These are phyloP conservation scores for Ceratocystis huliohia DNA, from an alignment of 2,329 filamentous ascomycete genomes.

Conservation along the genomic window DNA sequence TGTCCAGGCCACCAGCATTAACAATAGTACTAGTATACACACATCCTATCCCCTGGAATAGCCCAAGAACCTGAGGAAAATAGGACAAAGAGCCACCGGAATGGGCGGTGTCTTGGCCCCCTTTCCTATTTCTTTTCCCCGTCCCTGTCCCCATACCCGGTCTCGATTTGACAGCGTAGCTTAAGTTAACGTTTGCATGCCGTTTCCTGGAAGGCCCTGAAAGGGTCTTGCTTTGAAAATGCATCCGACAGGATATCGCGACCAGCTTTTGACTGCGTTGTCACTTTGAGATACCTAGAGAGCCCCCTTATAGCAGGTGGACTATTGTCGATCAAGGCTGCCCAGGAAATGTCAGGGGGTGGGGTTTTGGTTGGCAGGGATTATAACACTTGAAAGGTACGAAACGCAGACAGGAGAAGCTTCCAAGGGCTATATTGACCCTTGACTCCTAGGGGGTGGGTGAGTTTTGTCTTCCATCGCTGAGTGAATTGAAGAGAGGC, in stretches of 20 bases:
- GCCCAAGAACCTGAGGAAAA: background rate
- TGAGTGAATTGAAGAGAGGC: background rate
- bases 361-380: background rate
- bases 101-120: background rate
- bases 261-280: background rate
- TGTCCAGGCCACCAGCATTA: background rate
- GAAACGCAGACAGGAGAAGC: background rate
- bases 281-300: background rate
- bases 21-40: no score
- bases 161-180: background rate
- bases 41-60: background rate
- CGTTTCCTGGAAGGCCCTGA: background rate
- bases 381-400: background rate
- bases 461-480: background rate
- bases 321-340: slow-evolving; percentile 1
- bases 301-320: background rate
- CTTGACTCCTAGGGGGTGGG: background rate
- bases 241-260: background rate
- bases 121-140: no score
- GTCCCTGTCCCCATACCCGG: background rate
- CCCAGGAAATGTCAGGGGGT: background rate
- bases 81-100: background rate
- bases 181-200: background rate
- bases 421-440: background rate
- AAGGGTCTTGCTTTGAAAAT: background rate